These are phyloP conservation scores for Russula sp. DNA, from an alignment of 768 basidiomycete genomes.

Conservation along the genomic window DNA sequence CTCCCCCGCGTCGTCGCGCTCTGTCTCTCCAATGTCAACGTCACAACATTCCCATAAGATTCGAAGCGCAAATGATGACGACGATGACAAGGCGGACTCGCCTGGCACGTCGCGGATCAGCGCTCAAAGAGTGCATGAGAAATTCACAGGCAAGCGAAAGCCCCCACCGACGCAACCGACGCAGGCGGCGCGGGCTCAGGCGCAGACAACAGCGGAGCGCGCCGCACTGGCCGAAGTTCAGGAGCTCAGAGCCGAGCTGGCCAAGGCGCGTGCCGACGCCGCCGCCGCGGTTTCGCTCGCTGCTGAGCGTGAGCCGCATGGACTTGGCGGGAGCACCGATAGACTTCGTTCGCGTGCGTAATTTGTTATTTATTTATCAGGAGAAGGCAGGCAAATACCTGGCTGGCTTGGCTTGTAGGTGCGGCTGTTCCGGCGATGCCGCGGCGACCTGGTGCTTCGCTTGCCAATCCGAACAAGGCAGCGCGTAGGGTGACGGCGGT, in stretches of 20 bases:
- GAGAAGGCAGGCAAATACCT: no score
- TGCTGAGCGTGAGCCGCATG: conserved; percentile 1
- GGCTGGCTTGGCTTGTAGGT: background rate
- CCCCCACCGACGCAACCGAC: background rate
- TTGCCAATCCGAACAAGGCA: conserved; percentile 16
- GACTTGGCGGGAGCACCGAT: conserved; percentile 7
- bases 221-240: background rate
- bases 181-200: background rate
- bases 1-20: background rate
- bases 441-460: conserved; percentile 11
- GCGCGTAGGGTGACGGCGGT: conserved; percentile 11
- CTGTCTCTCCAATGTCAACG: background rate
- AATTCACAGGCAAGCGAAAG: background rate
- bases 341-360: conserved; percentile 10
- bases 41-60: background rate
- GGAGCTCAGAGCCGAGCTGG: conserved; percentile 9
- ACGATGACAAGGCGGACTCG: background rate
- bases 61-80: background rate
- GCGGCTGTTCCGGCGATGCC: background rate
- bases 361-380: background rate
- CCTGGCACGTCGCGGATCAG: background rate
- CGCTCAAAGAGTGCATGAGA: background rate
- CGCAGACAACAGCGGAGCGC: background rate
- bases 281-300: conserved; percentile 6
- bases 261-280: conserved; percentile 4